Base-by-base conservation (phyloP, 1,284 basidiomycete genomes). In the Neolentinus lepideus region DNA sequence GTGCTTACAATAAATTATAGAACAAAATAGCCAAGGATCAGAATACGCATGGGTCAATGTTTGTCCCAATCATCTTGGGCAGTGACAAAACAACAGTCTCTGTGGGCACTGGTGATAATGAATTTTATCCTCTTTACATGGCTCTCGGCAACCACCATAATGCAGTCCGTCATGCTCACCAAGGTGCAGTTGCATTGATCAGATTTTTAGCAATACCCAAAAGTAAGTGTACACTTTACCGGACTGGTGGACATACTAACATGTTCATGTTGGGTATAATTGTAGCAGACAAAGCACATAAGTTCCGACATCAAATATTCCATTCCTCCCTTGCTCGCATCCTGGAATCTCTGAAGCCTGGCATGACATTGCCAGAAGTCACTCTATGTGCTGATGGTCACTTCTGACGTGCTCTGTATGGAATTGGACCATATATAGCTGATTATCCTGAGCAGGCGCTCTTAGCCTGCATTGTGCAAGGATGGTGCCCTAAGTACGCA, bases 71-170 rank as follows among this genome's bases (percentile, higher is more conserved):
- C 25, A 60, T 65, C 27, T 46, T 61, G 4, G 61, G 64, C 11
- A 61, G 57, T 26, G 60, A 65, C 48, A 65, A 65, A 47, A 65
- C 65, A 1, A 66, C 65, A 6, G 65, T 67, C 2, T 67, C 63
- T 2, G 63, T 66, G 10, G 63, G 63, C 8, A 66, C 65, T 1
- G 65, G 66, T 2, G 63, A 67, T 12, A 63, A 50, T 3, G 59
- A 66, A 12, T 66, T 55, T 19, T 57, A 64, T 45, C 64, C 63
- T 0, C 26, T 66, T 1, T 66, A 65, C 46, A n/a, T 60, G 4
- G 62, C 60, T 12, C 52, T 60, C 2, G 58, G 62, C 2, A 58
- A 59, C 35, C 24, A 62, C 27, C 58, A 58, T 38, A 66, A 65
- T 52, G 51, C 53, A 51, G 59, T 67, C 55, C 67, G 51, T 53